Evolutionary conservation across 164 flowering plant genomes (phyloP).

Genomic region (Amborella trichopoda): DNA sequence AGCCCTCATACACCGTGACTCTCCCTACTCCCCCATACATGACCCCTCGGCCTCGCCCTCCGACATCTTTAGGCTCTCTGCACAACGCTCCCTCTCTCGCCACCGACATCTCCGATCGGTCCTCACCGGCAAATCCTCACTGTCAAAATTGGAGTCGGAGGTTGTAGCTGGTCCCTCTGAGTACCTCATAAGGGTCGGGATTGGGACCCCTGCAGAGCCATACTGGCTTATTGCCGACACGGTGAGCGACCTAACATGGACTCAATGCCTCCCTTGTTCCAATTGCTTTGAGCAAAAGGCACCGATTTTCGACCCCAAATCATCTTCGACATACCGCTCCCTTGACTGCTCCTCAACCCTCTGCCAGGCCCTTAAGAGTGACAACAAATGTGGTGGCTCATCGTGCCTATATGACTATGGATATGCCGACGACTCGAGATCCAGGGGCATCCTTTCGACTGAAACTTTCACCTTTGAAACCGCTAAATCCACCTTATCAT

Average conservation of each 20-base stretch:
- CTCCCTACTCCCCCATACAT: too few species aligned
- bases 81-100: too few species aligned
- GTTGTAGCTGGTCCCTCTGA: conserved; percentile 78
- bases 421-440: conserved; percentile 72
- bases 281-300: conserved; percentile 51
- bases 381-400: conserved; percentile 30
- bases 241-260: conserved; percentile 79
- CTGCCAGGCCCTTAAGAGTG: conserved; percentile 40
- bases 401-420: conserved; percentile 61
- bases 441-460: conserved; percentile 58
- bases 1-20: too few species aligned
- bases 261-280: conserved; percentile 55
- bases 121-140: too few species aligned
- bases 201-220: conserved; percentile 69
- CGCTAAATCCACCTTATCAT: too few species aligned
- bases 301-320: conserved; percentile 17
- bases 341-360: conserved; percentile 37
- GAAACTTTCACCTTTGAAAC: conserved; percentile 68
- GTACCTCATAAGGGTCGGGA: conserved; percentile 66
- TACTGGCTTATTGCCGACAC: conserved; percentile 62
- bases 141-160: conserved; percentile 81
- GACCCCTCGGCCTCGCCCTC: too few species aligned
- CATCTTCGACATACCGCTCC: conserved; percentile 36
- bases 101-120: too few species aligned
- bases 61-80: too few species aligned